Conservation (phyloP, 805 yeast genomes). For the Ogataea salicorniae region DNA sequence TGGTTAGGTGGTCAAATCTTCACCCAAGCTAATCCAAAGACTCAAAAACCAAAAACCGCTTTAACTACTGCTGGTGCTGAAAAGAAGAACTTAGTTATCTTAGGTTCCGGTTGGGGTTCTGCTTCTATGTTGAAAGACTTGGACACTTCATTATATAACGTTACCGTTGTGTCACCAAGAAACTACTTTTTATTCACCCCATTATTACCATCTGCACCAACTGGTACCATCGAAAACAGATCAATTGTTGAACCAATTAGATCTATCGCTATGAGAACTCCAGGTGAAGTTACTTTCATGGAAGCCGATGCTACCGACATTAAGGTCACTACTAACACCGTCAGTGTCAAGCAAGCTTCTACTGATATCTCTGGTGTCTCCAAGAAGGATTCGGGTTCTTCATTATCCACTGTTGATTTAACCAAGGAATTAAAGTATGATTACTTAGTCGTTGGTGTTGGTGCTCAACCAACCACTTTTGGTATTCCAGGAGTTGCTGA, state of each 20-base stretch:
- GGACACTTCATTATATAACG: constrained; percentile 50
- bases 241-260: constrained; percentile 51
- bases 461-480: constrained; percentile 53
- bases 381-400: constrained; percentile 39
- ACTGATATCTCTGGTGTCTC: constrained; percentile 46
- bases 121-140: constrained; percentile 47
- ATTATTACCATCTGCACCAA: constrained; percentile 49
- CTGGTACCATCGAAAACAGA: constrained; percentile 49
- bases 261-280: constrained; percentile 43
- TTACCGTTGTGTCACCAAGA: constrained; percentile 50
- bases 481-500: constrained; percentile 57
- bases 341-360: constrained; percentile 43
- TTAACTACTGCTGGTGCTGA: constrained; percentile 40
- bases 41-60: constrained; percentile 40
- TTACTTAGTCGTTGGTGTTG: constrained; percentile 51
- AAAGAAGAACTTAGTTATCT: constrained; percentile 36
- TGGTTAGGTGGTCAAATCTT: constrained; percentile 37
- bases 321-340: constrained; percentile 39
- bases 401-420: constrained; percentile 36
- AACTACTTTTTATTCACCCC: constrained; percentile 54
- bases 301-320: constrained; percentile 54
- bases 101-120: constrained; percentile 58
- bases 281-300: constrained; percentile 48
- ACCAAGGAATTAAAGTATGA: constrained; percentile 33
- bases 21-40: constrained; percentile 38